phyloP scores from a whole-genome alignment of 805 yeast genomes.

The Brettanomyces anomalus region DNA sequence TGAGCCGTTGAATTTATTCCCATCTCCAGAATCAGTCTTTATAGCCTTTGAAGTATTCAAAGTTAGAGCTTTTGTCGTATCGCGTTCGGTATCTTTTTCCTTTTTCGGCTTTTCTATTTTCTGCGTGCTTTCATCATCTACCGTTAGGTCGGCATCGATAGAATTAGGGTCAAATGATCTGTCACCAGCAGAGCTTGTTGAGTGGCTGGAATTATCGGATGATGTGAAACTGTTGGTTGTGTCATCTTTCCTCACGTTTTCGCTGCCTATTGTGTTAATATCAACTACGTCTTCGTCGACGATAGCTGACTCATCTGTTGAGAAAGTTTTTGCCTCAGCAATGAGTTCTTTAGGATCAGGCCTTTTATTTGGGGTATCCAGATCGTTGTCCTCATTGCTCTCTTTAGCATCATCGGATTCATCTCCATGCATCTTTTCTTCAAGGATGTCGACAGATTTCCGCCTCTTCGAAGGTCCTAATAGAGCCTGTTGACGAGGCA shows the following conservation, averaged over 20 bases:
- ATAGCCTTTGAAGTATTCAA: neutral
- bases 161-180: constrained; percentile 13
- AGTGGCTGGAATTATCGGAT: too few relatives aligned
- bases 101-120: neutral
- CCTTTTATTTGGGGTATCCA: neutral
- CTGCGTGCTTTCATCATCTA: constrained; percentile 3
- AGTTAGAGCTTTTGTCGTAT: constrained; percentile 17
- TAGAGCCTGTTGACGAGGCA: constrained; percentile 64
- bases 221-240: neutral
- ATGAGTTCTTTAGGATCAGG: constrained; percentile 3
- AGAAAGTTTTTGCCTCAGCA: neutral
- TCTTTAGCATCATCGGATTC: constrained; percentile 19
- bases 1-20: constrained; percentile 8
- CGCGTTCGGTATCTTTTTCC: constrained; percentile 19
- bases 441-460: constrained; percentile 47
- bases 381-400: constrained; percentile 9
- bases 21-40: neutral
- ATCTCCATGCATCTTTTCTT: constrained; percentile 29
- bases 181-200: neutral
- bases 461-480: constrained; percentile 58
- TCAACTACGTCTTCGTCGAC: constrained; percentile 3
- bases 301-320: constrained; percentile 14
- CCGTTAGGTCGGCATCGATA: constrained; percentile 2
- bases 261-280: constrained; percentile 9
- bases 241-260: constrained; percentile 10